Evolutionary conservation across 1,284 basidiomycete species (phyloP).

Genomic region (Microbotryum silenes-acaulis): DNA sequence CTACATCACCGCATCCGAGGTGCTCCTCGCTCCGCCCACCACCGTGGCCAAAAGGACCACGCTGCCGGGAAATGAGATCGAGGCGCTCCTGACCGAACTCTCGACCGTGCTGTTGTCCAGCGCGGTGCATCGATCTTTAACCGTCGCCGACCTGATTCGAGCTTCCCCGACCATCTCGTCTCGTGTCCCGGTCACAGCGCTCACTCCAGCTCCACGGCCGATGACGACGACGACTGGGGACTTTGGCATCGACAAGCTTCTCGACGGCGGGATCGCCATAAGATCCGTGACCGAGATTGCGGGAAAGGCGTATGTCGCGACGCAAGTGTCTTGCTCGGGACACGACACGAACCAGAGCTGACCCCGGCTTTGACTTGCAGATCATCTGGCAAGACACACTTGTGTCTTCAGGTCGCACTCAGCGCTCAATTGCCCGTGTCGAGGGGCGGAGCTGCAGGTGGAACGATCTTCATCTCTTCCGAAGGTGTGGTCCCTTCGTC

Average conservation of each 20-base stretch:
- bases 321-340: background rate
- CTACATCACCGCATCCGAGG: conserved; percentile 21
- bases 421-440: conserved; percentile 11
- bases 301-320: conserved; percentile 24
- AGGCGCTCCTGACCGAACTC: conserved; percentile 10
- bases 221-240: conserved; percentile 18
- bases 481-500: conserved; percentile 24
- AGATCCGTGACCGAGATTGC: conserved; percentile 26
- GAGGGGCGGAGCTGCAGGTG: conserved; percentile 17
- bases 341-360: background rate
- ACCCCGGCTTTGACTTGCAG: conserved; percentile 1
- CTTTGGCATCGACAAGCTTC: conserved; percentile 11
- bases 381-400: conserved; percentile 27
- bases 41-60: conserved; percentile 5
- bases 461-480: conserved; percentile 26
- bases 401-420: conserved; percentile 24
- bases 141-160: background rate
- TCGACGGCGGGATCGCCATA: conserved; percentile 18
- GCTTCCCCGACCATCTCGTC: too few relatives aligned
- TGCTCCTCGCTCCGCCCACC: conserved; percentile 17
- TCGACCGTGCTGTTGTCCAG: conserved; percentile 2
- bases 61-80: conserved; percentile 6
- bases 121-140: background rate
- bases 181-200: background rate
- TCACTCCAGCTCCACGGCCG: background rate